Conservation (phyloP, 1,139 yeast species). For the Meyerozyma sp. region DNA sequence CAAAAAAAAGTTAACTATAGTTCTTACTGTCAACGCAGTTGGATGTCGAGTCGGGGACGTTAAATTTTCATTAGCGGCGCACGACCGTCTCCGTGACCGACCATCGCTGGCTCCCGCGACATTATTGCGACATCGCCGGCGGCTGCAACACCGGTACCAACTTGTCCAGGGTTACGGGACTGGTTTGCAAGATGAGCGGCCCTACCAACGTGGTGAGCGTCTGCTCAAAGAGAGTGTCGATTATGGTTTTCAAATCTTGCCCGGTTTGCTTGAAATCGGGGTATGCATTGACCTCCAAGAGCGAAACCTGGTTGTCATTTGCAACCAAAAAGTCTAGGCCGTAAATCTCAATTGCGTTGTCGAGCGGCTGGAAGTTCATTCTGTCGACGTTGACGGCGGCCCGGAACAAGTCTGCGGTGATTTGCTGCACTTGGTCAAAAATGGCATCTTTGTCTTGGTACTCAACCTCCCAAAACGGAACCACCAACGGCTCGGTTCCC, state of each 20-base stretch:
- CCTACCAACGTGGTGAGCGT: conserved; percentile 23
- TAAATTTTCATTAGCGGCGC: conserved; percentile 2
- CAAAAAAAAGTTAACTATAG: conserved; percentile 1
- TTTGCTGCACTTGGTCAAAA: conserved; percentile 50
- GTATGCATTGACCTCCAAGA: conserved; percentile 85
- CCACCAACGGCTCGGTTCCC: conserved; percentile 49
- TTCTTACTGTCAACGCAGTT: not conserved
- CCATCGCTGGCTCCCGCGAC: not conserved
- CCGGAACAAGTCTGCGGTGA: conserved; percentile 66
- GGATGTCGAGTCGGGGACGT: not conserved
- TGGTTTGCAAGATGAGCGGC: conserved; percentile 4
- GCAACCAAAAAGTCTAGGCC: conserved; percentile 86
- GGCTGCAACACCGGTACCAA: not conserved
- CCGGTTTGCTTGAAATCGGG: conserved; percentile 98
- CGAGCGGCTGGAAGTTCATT: conserved; percentile 83
- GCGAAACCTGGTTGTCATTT: conserved; percentile 44
- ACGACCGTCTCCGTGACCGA: not conserved
- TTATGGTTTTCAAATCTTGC: conserved; percentile 56
- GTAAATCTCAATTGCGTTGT: conserved; percentile 77
- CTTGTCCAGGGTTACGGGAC: not conserved
- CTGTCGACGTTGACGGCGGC: conserved; percentile 82
- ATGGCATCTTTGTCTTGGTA: conserved; percentile 33
- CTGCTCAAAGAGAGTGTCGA: conserved; percentile 53
- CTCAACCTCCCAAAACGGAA: conserved; percentile 56
- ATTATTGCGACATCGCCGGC: not conserved